Conservation (phyloP, 345 rosid genomes). For the Brassica juncea region DNA sequence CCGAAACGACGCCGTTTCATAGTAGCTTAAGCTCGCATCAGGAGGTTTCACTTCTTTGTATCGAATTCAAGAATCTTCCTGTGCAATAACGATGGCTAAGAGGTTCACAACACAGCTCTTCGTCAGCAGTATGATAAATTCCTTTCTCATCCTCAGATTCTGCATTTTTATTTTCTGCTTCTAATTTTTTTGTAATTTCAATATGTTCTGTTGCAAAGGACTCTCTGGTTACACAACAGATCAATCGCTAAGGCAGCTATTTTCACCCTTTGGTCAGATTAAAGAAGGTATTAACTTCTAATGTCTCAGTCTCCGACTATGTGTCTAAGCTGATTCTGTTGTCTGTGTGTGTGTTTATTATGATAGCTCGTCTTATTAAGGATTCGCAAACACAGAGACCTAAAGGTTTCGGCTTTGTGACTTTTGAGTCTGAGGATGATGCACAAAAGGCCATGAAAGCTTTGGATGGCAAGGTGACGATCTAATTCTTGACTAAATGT, state of each 20-base stretch:
- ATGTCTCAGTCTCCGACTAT: background rate
- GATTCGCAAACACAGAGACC: constrained; percentile 58
- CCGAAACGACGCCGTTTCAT: background rate
- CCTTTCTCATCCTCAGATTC: constrained; percentile 6
- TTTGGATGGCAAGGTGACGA: constrained; percentile 63
- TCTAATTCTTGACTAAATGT: background rate
- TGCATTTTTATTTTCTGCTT: background rate
- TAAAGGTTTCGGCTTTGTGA: constrained; percentile 71
- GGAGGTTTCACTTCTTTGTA: background rate
- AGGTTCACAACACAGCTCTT: constrained; percentile 49
- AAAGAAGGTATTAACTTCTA: constrained; percentile 45
- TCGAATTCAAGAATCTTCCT: background rate
- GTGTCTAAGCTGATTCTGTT: background rate
- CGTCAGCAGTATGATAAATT: constrained; percentile 50
- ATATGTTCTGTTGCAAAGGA: constrained; percentile 36
- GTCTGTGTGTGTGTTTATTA: background rate
- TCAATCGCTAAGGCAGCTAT: constrained; percentile 46
- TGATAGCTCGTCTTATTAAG: constrained; percentile 52
- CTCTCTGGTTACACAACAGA: constrained; percentile 59
- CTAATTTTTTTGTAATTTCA: background rate
- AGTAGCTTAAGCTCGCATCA: background rate
- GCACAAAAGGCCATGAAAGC: constrained; percentile 65
- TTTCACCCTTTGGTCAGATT: constrained; percentile 62
- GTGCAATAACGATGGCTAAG: constrained; percentile 41
- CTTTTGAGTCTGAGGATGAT: constrained; percentile 52